Conservation (phyloP, 2,329 filamentous ascomycete genomes). For the Celoporthe dispersa region DNA sequence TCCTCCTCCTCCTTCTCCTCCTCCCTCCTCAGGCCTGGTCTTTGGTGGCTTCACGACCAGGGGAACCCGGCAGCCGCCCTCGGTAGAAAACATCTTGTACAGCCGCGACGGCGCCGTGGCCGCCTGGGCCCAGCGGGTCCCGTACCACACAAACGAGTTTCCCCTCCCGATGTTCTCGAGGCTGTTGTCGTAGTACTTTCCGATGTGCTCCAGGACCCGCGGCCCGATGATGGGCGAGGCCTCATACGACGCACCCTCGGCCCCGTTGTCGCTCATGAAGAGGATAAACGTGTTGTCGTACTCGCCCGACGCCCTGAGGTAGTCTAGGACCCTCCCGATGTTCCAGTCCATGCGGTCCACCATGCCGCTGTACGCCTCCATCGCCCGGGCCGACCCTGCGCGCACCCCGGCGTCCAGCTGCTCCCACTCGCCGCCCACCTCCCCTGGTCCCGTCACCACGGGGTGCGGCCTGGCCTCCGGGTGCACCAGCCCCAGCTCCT, state of each 20-base stretch:
- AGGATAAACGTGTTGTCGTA: conserved; percentile 58
- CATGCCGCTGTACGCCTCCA: conserved; percentile 60
- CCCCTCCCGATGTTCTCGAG: conserved; percentile 59
- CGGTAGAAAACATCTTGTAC: conserved; percentile 47
- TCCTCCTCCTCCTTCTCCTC: neutral
- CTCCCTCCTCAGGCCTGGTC: neutral
- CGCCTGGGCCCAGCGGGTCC: conserved; percentile 56
- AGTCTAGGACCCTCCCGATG: conserved; percentile 56
- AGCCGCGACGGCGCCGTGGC: conserved; percentile 43
- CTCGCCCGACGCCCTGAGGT: conserved; percentile 53
- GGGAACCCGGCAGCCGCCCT: conserved; percentile 57
- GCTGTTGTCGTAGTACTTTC: conserved; percentile 58
- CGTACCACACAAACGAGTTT: conserved; percentile 65
- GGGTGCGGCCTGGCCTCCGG: conserved; percentile 54
- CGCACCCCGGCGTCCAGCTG: conserved; percentile 33
- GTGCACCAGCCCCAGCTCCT: conserved; percentile 58
- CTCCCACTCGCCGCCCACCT: conserved; percentile 29
- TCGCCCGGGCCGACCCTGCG: conserved; percentile 35
- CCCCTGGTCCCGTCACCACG: conserved; percentile 43
- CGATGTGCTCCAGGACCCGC: conserved; percentile 55
- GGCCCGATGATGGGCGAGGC: conserved; percentile 61
- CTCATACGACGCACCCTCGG: conserved; percentile 63
- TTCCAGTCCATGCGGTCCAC: conserved; percentile 59
- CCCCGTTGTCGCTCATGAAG: conserved; percentile 48
- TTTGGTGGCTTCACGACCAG: conserved; percentile 40